Evolutionary conservation across 495 filamentous ascomycete species (phyloP), one percentile per base, ranked within the genome.

Genomic region (Bathelium albidoporum): DNA sequence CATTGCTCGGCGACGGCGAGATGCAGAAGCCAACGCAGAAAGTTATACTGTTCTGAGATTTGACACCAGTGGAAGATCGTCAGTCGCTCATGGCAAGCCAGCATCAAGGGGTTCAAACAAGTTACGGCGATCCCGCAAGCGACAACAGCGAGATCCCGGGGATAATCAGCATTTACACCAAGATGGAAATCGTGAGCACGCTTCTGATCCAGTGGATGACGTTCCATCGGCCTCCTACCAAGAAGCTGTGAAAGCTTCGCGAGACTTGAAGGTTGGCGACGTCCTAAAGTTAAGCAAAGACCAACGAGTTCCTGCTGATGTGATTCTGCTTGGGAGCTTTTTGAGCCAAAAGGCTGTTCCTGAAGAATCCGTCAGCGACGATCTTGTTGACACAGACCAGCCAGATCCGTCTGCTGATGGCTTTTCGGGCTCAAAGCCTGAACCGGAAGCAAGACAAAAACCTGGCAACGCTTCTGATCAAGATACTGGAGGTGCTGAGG

Each of bases 21-120:
- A 99, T 77, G 85, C 86, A 16, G 95, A 97, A 76, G 92, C 93
- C 0, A 99, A 99, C 74, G 86, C 91, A 9, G 95, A 99, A 74
- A 83, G 84, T 59, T 97, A 94, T 69, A 87, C 83, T 2, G 88
- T 95, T 18, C 70, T 99, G 32, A 81, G 79, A 5, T 88, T 97
- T 67, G 83, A 70, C 1, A 68, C 74, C 32, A 66, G 55, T 58
- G 65, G 66, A 60, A 32, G 60, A 65, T 59, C 63, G 2, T 71
- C 61, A 64, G 59, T 65, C 18, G 39, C 59, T 68, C 64, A 32
- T 62, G 59, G 63, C 52, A 64, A 61, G 49, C 52, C 52, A 59
- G 59, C 31, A 16, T 2, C 32, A 59, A 64, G 66, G 36, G 26
- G 60, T 3, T 64, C 71, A 52, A 71, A 63, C 16, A 66, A 58